Percentiles rank a stretch among this genome's conserved stretches.
phyloP scores from a whole-genome alignment of 148 eudicot species.

The Diospyros kaki region DNA sequence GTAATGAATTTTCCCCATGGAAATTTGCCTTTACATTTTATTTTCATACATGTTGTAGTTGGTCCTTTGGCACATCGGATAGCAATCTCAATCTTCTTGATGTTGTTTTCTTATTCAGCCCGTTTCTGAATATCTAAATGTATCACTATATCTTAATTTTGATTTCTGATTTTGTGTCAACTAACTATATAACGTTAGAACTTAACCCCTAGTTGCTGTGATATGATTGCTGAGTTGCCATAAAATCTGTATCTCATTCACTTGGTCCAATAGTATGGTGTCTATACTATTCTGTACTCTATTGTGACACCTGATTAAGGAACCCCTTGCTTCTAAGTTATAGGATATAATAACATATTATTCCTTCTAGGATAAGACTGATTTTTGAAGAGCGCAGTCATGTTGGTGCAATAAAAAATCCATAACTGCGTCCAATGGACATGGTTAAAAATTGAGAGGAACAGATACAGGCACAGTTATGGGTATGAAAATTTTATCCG shows the following conservation, averaged over 20 bases:
- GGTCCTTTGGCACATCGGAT: background rate
- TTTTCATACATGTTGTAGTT: background rate
- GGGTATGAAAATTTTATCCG: too few relatives aligned
- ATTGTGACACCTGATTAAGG: background rate
- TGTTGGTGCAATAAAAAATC: background rate
- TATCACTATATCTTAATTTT: background rate
- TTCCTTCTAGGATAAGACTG: background rate
- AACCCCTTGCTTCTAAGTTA: background rate
- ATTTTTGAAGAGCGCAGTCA: background rate
- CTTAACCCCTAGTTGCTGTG: background rate
- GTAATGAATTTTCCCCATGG: background rate
- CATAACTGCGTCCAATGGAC: too few relatives aligned
- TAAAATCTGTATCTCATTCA: too few relatives aligned
- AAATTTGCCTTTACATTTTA: background rate
- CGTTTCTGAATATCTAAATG: background rate
- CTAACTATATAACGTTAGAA: background rate
- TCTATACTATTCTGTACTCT: background rate
- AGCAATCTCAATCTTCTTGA: slow-evolving; percentile 4
- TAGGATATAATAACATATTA: background rate
- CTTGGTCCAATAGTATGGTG: background rate
- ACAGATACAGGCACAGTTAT: background rate
- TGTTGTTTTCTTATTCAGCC: background rate
- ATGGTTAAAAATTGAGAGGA: background rate
- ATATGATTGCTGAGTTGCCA: background rate
- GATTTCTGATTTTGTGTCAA: background rate